Base-by-base conservation (phyloP, 148 eudicot genomes). In the Rhododendron kiyosumense region DNA sequence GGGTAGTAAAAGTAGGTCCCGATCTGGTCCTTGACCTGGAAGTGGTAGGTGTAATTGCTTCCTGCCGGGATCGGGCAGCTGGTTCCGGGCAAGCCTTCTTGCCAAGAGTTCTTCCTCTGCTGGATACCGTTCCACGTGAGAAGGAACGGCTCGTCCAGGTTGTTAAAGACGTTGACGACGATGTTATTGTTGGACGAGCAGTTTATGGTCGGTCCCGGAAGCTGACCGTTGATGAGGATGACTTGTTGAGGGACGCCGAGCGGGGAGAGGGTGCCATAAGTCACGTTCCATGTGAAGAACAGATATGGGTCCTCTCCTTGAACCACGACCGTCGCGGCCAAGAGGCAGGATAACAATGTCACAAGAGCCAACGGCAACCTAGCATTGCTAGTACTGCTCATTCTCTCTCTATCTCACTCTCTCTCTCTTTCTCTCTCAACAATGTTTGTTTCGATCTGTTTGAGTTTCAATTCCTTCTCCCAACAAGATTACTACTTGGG, bases 21-120 rank as follows among this genome's bases (percentile, higher is more conserved):
- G 13, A 94, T 93, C 54, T 59, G 65, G n/a, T 59, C 65, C 26
- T 59, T 59, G 65, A 59, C 65, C 65, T 59, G 65, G 26, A 20
- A 69, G 14, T 69, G 75, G 34, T 94, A 94, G 1, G 96, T 94
- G 89, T 67, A 93, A 88, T 94, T 93, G n/a, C 90, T 87, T 0
- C 95, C 95, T 3, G 96, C 94, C 36, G 17, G 84, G 30, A 92
- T 92, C 12, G 96, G 94, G 76, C 96, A 94, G 88, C 52, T 90
- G 3, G 96, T 92, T 0, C 94, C 96, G 0, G 86, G 88, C 49
- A 87, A 87, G 2, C 96, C 96, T 15, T 94, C 96, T 85, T 90
- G 90, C 96, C 96, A 94, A 1, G 94, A 92, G 69, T 93, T 94
- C 87, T 91, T 94, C 88, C 94, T 89, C 69, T 90, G 95, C 43